Evolutionary conservation across 2,329 filamentous ascomycete genomes (phyloP), one percentile per base, ranked within the genome.

Genomic region (Ascochyta koolunga): DNA sequence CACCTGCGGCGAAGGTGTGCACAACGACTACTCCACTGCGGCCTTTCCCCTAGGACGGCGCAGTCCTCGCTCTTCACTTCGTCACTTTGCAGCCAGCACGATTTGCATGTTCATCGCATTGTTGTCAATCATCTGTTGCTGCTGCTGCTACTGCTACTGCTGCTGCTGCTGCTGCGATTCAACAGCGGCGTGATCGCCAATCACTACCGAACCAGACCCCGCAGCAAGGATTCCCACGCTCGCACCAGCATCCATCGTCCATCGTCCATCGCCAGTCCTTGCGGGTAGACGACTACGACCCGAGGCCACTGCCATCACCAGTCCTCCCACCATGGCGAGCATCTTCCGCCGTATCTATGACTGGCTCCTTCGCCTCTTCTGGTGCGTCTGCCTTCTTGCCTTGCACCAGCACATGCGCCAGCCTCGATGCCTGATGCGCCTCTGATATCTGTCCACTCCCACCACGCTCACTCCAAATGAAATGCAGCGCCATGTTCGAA

Each of bases 361-460:
- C 86, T 98, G 93, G 93, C 83, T 98, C 76, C 81, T 99, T 80
- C 89, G 93, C 82, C 90, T 95, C 71, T 98, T 99, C 80, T 99
- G 95, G 93, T 98, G 81, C 76, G 85, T 80, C 68, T 62, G 36
- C 48, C 57, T 60, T 52, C 44, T 52, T 40, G 45, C 52, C 51
- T 47, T 54, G 46, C 39, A 40, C 48, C 37, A 29, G 35, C 52
- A 52, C 46, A 37, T 53, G 49, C 61, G 42, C 55, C 24, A 41
- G 53, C 45, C 53, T 59, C 42, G 64, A 49, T 66, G 67, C 67
- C 62, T 66, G 59, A 56, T 62, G 65, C 64, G 65, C 68, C 62
- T 66, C 53, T 65, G 60, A 69, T 68, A 65, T 56, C 60, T 60
- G 50, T 48, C 54, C 51, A 48, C 49, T 45, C 50, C 45, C 38